These are phyloP conservation scores for Globisporangium nunn DNA, from an alignment of 352 stramenopile genomes.

Conservation along the genomic window DNA sequence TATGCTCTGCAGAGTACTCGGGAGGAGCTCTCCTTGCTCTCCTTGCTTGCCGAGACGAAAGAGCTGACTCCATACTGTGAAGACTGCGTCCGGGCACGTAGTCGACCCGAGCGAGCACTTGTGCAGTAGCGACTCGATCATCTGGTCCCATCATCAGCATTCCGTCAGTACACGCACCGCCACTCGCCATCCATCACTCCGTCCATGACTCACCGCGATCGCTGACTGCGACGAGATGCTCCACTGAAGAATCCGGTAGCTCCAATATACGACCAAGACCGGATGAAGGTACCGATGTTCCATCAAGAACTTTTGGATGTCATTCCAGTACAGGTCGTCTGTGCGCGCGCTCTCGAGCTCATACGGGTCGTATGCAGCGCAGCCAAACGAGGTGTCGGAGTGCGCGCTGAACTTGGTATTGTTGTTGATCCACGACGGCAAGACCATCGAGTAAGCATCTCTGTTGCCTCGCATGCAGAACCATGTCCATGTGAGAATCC, in stretches of 20 bases:
- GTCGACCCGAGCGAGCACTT: slow-evolving; percentile 47
- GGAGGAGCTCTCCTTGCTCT: slow-evolving; percentile 8
- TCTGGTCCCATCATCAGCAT: slow-evolving; percentile 22
- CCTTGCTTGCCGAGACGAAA: slow-evolving; percentile 33
- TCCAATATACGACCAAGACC: slow-evolving; percentile 58
- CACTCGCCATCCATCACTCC: background rate
- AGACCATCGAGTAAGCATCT: slow-evolving; percentile 23
- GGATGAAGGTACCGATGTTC: slow-evolving; percentile 59
- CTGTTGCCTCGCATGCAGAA: slow-evolving; percentile 8
- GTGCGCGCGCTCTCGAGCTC: slow-evolving; percentile 64
- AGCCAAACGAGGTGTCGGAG: background rate
- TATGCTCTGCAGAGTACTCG: slow-evolving; percentile 25
- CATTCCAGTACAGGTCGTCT: slow-evolving; percentile 73
- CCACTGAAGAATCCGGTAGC: slow-evolving; percentile 59
- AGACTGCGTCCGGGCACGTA: slow-evolving; percentile 39
- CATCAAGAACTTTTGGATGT: slow-evolving; percentile 60
- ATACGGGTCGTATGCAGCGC: slow-evolving; percentile 39
- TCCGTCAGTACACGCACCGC: background rate
- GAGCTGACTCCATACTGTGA: slow-evolving; percentile 56
- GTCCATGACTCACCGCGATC: slow-evolving; percentile 31
- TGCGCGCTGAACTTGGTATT: slow-evolving; percentile 22
- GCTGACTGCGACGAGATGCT: slow-evolving; percentile 47
- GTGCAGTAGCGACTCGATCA: slow-evolving; percentile 51
- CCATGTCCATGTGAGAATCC: background rate
- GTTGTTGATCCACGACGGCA: slow-evolving; percentile 36